Evolutionary conservation across 306 rosid genomes (phyloP).

Genomic region (Vachellia collinsii): DNA sequence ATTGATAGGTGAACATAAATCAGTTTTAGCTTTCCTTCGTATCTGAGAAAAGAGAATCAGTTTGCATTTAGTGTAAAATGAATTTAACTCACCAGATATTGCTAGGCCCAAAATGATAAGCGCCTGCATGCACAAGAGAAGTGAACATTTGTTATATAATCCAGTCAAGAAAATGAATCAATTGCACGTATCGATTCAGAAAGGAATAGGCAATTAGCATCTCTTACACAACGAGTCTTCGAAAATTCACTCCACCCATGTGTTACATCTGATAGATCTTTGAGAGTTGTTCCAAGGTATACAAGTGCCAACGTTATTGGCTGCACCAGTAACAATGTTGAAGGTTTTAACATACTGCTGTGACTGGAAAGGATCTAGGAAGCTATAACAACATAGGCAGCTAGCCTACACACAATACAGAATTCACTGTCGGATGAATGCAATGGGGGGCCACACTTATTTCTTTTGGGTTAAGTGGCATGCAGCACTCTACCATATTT

Average conservation of each 20-base stretch:
- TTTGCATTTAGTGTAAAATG: background rate
- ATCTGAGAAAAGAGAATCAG: background rate
- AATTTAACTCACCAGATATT: slow-evolving; percentile 71
- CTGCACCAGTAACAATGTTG: slow-evolving; percentile 48
- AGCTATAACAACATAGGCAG: slow-evolving; percentile 1
- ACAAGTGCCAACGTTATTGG: slow-evolving; percentile 85
- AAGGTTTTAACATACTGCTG: slow-evolving; percentile 32
- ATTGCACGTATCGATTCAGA: slow-evolving; percentile 18
- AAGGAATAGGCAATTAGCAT: slow-evolving; percentile 20
- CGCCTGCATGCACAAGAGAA: slow-evolving; percentile 65
- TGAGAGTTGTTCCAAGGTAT: slow-evolving; percentile 88
- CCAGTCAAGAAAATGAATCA: slow-evolving; percentile 20
- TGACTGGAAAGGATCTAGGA: slow-evolving; percentile 24
- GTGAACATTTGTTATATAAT: slow-evolving; percentile 32
- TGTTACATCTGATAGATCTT: slow-evolving; percentile 90
- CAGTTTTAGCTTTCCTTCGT: too few species aligned
- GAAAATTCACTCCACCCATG: slow-evolving; percentile 80
- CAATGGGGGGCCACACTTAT: background rate
- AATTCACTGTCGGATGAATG: slow-evolving; percentile 11
- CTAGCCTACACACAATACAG: background rate
- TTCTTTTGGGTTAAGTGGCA: too few species aligned
- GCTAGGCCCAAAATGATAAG: slow-evolving; percentile 58
- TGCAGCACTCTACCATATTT: too few species aligned
- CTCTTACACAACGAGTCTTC: slow-evolving; percentile 72
- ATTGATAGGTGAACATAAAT: background rate